A percentile compares a stretch with the other conserved stretches of the same genome.
phyloP scores from a whole-genome alignment of 139 green algal species.

The Raphidocelis subcapitata region DNA sequence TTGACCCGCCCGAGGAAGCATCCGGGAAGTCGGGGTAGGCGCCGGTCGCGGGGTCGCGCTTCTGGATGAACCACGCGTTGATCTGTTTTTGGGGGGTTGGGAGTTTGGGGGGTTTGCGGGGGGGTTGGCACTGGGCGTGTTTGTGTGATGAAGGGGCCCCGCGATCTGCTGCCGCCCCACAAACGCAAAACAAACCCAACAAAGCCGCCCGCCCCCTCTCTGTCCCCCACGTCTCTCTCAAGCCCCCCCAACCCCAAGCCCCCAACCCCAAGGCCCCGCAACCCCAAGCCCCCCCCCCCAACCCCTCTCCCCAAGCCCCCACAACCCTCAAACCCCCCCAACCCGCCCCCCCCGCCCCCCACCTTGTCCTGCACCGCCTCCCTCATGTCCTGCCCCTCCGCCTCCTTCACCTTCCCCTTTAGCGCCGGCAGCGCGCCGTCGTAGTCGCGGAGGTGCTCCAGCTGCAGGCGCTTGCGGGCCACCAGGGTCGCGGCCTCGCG shows the following conservation, averaged over 20 bases:
- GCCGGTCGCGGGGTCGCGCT: conserved; percentile 67
- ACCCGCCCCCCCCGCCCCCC: background rate
- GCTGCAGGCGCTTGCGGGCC: conserved; percentile 70
- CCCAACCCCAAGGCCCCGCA: no score
- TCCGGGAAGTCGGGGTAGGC: conserved; percentile 85
- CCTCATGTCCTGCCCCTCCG: conserved; percentile 85
- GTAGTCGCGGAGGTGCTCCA: conserved; percentile 57
- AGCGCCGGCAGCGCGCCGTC: conserved; percentile 67
- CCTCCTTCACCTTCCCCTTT: conserved; percentile 74
- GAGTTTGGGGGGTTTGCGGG: no score
- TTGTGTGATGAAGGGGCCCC: no score
- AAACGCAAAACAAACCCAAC: no score
- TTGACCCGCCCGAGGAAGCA: conserved; percentile 70
- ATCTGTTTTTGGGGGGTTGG: conserved; percentile 45
- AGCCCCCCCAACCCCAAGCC: no score
- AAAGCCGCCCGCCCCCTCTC: no score
- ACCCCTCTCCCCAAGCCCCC: no score
- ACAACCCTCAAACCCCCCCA: background rate
- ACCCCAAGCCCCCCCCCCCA: no score
- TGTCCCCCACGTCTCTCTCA: no score
- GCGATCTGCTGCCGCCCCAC: no score
- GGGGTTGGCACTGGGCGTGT: no score
- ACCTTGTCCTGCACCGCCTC: conserved; percentile 88
- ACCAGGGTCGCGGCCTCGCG: conserved; percentile 60
- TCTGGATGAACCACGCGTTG: conserved; percentile 88